Evolutionary conservation across 1,284 basidiomycete genomes (phyloP).

Genomic region (Sanguinoderma infundibulare): DNA sequence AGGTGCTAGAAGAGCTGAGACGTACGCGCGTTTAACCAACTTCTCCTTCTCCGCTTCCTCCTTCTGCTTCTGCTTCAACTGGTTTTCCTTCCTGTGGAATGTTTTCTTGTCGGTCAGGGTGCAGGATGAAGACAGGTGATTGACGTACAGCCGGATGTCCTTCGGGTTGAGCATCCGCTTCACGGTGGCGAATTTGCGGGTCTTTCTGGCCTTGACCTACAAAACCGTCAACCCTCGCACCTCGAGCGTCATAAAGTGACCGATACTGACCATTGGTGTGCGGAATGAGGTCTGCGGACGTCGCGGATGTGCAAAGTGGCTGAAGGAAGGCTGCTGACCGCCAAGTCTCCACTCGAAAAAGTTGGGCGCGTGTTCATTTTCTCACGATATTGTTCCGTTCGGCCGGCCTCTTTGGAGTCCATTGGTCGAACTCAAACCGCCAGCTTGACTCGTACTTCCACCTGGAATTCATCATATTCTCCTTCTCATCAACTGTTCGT

Average conservation of each 20-base stretch:
- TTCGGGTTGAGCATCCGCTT: slow-evolving; percentile 96
- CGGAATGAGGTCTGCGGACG: not conserved
- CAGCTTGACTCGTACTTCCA: too few relatives aligned
- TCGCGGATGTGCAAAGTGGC: not conserved
- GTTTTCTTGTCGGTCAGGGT: not conserved
- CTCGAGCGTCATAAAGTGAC: not conserved
- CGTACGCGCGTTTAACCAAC: slow-evolving; percentile 73
- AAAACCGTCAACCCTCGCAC: not conserved
- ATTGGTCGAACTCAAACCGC: too few relatives aligned
- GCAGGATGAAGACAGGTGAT: not conserved
- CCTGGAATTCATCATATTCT: too few relatives aligned
- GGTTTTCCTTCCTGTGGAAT: slow-evolving; percentile 74
- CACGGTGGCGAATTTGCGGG: slow-evolving; percentile 92
- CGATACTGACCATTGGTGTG: not conserved
- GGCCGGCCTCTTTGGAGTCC: not conserved
- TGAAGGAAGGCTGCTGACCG: not conserved
- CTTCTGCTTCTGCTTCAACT: slow-evolving; percentile 78
- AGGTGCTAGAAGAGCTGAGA: slow-evolving; percentile 10
- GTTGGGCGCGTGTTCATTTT: not conserved
- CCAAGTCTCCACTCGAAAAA: too few relatives aligned
- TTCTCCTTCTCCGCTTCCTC: slow-evolving; percentile 77
- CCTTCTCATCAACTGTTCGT: too few relatives aligned
- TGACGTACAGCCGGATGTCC: slow-evolving; percentile 87
- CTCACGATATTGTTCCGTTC: not conserved
- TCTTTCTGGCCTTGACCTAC: slow-evolving; percentile 93